These are phyloP conservation scores for Colletotrichum somersetense DNA, from an alignment of 2,329 filamentous ascomycete species.

Conservation along the genomic window DNA sequence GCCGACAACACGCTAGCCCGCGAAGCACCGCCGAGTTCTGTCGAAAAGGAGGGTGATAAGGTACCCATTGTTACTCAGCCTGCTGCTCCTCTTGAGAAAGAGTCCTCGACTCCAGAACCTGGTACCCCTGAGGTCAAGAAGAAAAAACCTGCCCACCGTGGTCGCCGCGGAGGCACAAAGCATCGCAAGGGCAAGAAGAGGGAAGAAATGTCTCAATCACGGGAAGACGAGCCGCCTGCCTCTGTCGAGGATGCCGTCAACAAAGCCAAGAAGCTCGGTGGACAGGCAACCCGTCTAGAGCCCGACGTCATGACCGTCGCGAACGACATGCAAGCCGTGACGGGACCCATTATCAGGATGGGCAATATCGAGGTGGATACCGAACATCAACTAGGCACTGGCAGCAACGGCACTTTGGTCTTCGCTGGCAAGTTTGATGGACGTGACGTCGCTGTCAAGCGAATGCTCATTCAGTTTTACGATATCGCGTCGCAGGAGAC, in stretches of 20 bases:
- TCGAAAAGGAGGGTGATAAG: slow-evolving; percentile 3
- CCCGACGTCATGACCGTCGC: slow-evolving; percentile 71
- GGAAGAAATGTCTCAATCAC: slow-evolving; percentile 63
- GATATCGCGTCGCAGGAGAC: slow-evolving; percentile 97
- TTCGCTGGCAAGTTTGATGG: slow-evolving; percentile 96
- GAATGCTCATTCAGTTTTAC: slow-evolving; percentile 96
- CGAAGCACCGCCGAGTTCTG: neutral
- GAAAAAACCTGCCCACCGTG: slow-evolving; percentile 78
- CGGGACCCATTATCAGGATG: slow-evolving; percentile 70
- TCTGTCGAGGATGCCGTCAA: slow-evolving; percentile 73
- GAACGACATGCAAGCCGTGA: slow-evolving; percentile 70
- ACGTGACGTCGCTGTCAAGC: slow-evolving; percentile 93
- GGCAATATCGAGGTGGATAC: slow-evolving; percentile 74
- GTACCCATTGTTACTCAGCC: neutral
- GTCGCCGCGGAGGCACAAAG: slow-evolving; percentile 78
- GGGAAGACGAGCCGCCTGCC: slow-evolving; percentile 60
- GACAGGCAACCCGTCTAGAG: slow-evolving; percentile 64
- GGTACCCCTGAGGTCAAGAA: slow-evolving; percentile 68
- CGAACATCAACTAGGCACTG: slow-evolving; percentile 76
- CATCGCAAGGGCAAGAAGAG: slow-evolving; percentile 71
- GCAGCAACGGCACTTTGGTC: slow-evolving; percentile 97
- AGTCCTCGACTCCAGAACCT: slow-evolving; percentile 24
- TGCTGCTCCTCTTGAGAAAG: neutral
- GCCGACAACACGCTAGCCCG: slow-evolving; percentile 8
- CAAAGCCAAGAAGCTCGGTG: slow-evolving; percentile 69